Conservation (phyloP, 306 rosid species). For the Vigna angularis region DNA sequence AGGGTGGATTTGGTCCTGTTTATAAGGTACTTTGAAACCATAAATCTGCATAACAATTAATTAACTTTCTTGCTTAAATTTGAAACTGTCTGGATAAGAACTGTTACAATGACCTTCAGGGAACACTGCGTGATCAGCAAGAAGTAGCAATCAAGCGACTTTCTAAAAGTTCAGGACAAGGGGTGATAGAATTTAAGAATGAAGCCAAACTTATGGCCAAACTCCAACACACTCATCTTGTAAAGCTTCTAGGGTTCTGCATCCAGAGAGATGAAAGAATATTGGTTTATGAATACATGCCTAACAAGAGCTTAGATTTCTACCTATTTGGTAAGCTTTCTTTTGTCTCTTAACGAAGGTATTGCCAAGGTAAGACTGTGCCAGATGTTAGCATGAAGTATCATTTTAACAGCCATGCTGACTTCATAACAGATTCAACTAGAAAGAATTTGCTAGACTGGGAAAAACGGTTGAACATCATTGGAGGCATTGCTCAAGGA, state of each 20-base stretch:
- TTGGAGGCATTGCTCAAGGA: slow-evolving; percentile 53
- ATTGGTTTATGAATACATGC: slow-evolving; percentile 41
- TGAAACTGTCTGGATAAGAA: background rate
- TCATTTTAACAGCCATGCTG: background rate
- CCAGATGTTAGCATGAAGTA: background rate
- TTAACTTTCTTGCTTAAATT: background rate
- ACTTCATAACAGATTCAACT: slow-evolving; percentile 29
- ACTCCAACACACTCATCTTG: slow-evolving; percentile 58
- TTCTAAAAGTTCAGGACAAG: slow-evolving; percentile 51
- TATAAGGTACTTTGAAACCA: slow-evolving; percentile 42
- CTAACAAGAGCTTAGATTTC: slow-evolving; percentile 45
- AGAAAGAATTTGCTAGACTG: slow-evolving; percentile 41
- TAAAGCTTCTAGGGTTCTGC: slow-evolving; percentile 55
- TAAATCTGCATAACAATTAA: background rate
- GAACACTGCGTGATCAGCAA: slow-evolving; percentile 42
- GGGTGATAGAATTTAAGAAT: slow-evolving; percentile 51
- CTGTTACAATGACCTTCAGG: slow-evolving; percentile 34
- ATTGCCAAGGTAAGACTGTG: background rate
- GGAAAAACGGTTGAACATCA: slow-evolving; percentile 46
- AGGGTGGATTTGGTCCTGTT: slow-evolving; percentile 50
- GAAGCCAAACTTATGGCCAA: slow-evolving; percentile 52
- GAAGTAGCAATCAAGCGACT: slow-evolving; percentile 60
- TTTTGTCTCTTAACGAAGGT: background rate
- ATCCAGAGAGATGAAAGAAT: slow-evolving; percentile 49
- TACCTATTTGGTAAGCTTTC: slow-evolving; percentile 46